Evolutionary conservation across 768 basidiomycete species (phyloP).

Genomic region (Tremella yokohamensis): DNA sequence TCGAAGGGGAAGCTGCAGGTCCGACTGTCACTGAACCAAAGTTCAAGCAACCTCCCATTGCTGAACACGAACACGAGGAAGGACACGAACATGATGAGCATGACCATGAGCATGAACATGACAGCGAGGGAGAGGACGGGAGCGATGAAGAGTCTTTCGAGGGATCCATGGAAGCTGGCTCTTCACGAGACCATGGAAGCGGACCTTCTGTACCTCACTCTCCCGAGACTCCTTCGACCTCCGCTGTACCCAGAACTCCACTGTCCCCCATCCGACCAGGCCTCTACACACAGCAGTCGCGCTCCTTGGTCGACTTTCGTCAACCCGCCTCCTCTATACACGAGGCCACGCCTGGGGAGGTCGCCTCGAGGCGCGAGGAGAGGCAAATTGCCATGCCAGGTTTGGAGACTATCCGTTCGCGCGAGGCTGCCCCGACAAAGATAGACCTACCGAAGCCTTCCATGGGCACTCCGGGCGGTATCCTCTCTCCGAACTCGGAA

Average conservation of each 20-base stretch:
- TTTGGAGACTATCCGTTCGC: constrained; percentile 26
- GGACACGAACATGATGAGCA: too few species aligned
- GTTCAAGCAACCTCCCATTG: too few species aligned
- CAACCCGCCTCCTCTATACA: neutral
- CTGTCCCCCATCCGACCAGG: constrained; percentile 25
- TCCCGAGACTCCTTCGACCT: constrained; percentile 1
- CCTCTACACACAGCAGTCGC: constrained; percentile 31
- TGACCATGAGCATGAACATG: neutral
- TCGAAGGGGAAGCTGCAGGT: too few species aligned
- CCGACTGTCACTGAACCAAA: too few species aligned
- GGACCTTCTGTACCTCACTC: neutral
- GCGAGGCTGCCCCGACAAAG: constrained; percentile 27
- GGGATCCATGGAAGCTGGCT: constrained; percentile 9
- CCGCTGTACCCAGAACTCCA: constrained; percentile 7
- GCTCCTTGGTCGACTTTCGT: constrained; percentile 41
- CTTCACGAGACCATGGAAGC: neutral
- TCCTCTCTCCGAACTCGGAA: constrained; percentile 14
- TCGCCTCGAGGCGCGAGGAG: neutral
- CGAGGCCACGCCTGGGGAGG: too few species aligned
- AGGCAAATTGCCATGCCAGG: neutral
- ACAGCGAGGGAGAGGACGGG: constrained; percentile 2
- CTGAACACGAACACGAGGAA: too few species aligned
- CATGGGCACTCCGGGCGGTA: neutral
- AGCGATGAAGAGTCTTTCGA: constrained; percentile 18
- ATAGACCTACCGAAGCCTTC: constrained; percentile 28